Evolutionary conservation across 164 flowering plant species (phyloP).

Genomic region (Piper betle): DNA sequence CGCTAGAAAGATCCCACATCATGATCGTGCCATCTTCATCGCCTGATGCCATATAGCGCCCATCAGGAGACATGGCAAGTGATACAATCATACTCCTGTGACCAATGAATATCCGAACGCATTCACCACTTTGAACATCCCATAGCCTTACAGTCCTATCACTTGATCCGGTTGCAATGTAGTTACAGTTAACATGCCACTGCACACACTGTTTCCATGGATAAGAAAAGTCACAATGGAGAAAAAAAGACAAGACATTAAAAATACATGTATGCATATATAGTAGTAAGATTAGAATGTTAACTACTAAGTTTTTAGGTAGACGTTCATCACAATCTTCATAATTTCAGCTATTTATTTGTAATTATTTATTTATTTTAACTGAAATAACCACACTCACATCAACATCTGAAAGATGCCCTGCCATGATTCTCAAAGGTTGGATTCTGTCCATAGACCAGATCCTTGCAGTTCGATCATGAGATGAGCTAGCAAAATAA

Average conservation of each 20-base stretch:
- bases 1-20: slow-evolving; percentile 98
- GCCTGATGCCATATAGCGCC: slow-evolving; percentile 96
- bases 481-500: slow-evolving; percentile 93
- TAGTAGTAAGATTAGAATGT: background rate
- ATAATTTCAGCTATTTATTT: too few relatives aligned
- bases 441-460: slow-evolving; percentile 98
- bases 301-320: background rate
- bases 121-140: slow-evolving; percentile 96
- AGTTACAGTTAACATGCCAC: slow-evolving; percentile 98
- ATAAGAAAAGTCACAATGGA: background rate
- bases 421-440: slow-evolving; percentile 91
- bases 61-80: slow-evolving; percentile 96
- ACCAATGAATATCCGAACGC: slow-evolving; percentile 92
- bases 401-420: slow-evolving; percentile 99
- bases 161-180: slow-evolving; percentile 94
- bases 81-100: slow-evolving; percentile 89
- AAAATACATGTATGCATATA: background rate
- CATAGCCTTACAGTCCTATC: slow-evolving; percentile 95
- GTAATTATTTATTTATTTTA: too few relatives aligned
- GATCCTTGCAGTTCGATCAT: slow-evolving; percentile 95
- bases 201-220: slow-evolving; percentile 63
- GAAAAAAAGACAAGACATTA: too few relatives aligned
- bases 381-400: slow-evolving; percentile 29
- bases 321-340: background rate
- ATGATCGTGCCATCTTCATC: slow-evolving; percentile 97